Evolutionary conservation across 495 filamentous ascomycete genomes (phyloP).

Genomic region (Penicillium manginii): DNA sequence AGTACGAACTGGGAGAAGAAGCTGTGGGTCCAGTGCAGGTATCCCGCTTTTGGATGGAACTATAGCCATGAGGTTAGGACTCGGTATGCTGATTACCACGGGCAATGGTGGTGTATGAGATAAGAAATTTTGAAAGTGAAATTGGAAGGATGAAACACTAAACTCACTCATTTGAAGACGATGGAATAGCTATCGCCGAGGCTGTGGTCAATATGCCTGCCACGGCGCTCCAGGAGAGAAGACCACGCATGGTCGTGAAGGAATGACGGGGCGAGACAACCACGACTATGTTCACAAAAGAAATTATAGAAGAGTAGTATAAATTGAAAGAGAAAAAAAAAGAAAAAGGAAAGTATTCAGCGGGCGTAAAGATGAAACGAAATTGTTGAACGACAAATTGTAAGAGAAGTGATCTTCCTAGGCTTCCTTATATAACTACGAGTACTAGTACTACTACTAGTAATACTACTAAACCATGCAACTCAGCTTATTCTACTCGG

Average conservation of each 20-base stretch:
- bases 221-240: conserved; percentile 11
- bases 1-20: conserved; percentile 27
- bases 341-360: not conserved
- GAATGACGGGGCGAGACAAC: not conserved
- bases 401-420: not conserved
- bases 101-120: not conserved
- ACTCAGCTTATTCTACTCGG: not conserved
- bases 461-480: not conserved
- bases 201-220: conserved; percentile 6
- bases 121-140: not conserved
- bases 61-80: not conserved
- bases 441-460: not conserved
- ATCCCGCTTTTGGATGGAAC: conserved; percentile 4
- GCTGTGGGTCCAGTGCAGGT: conserved; percentile 15
- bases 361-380: not conserved
- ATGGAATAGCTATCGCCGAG: conserved; percentile 8
- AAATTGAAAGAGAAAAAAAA: not conserved
- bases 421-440: not conserved
- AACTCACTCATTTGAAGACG: not conserved
- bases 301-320: not conserved
- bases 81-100: not conserved
- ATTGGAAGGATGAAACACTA: not conserved
- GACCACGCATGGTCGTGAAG: conserved; percentile 10
- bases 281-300: not conserved
- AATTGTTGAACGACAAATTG: not conserved